A percentile compares a stretch with the other conserved stretches of the same genome.
phyloP scores from a whole-genome alignment of 148 eudicot species.

The Camellia lanceoleosa region DNA sequence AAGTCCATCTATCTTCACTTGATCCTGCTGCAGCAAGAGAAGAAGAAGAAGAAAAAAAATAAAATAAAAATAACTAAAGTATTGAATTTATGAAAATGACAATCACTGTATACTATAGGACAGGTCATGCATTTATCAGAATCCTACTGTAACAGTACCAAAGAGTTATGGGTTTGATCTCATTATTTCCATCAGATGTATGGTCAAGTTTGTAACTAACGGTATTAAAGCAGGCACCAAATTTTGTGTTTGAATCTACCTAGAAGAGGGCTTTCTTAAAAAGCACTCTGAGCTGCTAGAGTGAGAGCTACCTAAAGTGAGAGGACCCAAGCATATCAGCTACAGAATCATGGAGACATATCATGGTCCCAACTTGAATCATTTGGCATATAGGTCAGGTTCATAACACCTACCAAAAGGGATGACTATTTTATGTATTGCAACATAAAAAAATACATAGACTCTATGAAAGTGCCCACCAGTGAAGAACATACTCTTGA shows the following conservation, averaged over 20 bases:
- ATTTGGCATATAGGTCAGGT: background rate
- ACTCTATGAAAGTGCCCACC: background rate
- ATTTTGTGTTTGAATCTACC: background rate
- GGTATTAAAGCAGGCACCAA: background rate
- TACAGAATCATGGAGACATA: background rate
- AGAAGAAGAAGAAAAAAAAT: too few relatives aligned
- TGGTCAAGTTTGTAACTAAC: background rate
- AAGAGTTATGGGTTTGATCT: background rate
- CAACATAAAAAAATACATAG: background rate
- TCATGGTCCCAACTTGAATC: background rate
- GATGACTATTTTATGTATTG: background rate
- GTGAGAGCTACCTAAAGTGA: background rate
- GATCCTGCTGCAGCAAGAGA: constrained; percentile 31
- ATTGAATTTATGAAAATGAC: background rate
- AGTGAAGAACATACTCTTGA: background rate
- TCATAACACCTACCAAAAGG: background rate
- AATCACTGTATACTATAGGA: background rate
- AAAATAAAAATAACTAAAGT: too few relatives aligned
- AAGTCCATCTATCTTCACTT: constrained; percentile 51
- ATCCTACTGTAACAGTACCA: background rate
- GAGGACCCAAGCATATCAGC: background rate
- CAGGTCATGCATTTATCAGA: background rate
- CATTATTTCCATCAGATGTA: background rate
- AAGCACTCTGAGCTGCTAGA: background rate
- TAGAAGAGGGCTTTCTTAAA: background rate